Evolutionary conservation across 345 rosid genomes (phyloP).

Genomic region (Atalantia buxifolia): DNA sequence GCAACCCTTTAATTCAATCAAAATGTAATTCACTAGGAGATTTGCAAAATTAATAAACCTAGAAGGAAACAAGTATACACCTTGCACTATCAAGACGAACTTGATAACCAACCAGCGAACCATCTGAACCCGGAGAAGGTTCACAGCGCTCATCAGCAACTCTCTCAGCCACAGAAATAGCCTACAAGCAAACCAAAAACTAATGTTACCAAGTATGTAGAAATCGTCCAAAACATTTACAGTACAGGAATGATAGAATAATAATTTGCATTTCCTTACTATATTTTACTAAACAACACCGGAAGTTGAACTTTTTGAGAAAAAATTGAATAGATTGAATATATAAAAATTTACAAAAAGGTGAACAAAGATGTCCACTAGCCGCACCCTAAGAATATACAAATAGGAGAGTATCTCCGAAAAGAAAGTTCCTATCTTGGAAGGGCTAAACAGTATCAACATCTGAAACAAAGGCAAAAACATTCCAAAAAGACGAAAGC

Average conservation of each 20-base stretch:
- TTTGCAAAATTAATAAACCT: not conserved
- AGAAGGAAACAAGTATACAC: constrained; percentile 33
- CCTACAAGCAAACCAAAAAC: constrained; percentile 40
- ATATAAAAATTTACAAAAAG: no score
- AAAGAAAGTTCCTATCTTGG: no score
- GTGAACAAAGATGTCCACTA: no score
- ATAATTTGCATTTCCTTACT: not conserved
- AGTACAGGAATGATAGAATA: not conserved
- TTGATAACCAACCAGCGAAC: constrained; percentile 95
- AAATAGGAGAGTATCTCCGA: no score
- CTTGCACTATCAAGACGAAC: constrained; percentile 95
- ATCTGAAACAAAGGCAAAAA: no score
- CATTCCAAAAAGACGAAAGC: no score
- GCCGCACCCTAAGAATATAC: no score
- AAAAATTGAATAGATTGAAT: no score
- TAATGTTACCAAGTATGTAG: not conserved
- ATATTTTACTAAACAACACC: not conserved
- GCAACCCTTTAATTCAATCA: not conserved
- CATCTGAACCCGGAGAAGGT: constrained; percentile 72
- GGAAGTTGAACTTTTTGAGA: no score
- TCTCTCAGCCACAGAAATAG: constrained; percentile 96
- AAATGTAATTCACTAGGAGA: not conserved
- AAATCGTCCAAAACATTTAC: constrained; percentile 2
- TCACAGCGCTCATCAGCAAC: constrained; percentile 95
- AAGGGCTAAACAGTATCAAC: no score